Base-by-base conservation (phyloP, 805 yeast genomes). In the Brettanomyces bruxellensis region DNA sequence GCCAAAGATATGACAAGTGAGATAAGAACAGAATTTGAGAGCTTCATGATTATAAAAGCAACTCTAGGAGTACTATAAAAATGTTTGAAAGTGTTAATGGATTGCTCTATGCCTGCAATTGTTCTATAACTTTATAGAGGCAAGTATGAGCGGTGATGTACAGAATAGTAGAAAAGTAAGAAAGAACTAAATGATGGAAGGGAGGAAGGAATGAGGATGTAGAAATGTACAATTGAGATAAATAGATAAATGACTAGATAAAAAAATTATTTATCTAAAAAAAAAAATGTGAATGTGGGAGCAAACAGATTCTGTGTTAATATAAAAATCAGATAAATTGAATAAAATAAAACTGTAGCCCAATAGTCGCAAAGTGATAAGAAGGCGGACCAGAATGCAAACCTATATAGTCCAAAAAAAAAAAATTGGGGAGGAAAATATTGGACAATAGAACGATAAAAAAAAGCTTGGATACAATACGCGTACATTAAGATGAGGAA, bases 1-100 rank as follows among this genome's bases (percentile, higher is more conserved):
- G 51, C 53, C 43, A 53, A 40, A 4, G 55, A 48, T 7, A 51
- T 41, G 13, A 47, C 43, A 34, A 53, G 47, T 2, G 56, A 48
- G 12, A 49, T 34, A 35, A 44, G 45, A 34, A 52, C 41, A 30
- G 55, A 40, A 22, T 42, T 40, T 18, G 53, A 46, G 18, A 52
- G 42, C 43, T 52, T 53, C 57, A 53, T 53, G 25, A 41, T 34
- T n/a, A 30, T 25, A 28, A 28, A 28, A 9, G 32, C 32, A 28
- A 28, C 32, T 28, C 9, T 28, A 9, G 11, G 32, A 28, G 11
- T 28, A 9, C 11, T 28, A 28, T 28, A 28, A 28, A 28, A 7
- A 7, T 28, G 32, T 28, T 28, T 28, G 18, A 28, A 28, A 7
- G 32, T 7, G 32, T 28, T 28, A 28, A 28, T 28, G 7, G 32